phyloP scores from a whole-genome alignment of 2,329 filamentous ascomycete genomes.

The Emydomyces testavorans region DNA sequence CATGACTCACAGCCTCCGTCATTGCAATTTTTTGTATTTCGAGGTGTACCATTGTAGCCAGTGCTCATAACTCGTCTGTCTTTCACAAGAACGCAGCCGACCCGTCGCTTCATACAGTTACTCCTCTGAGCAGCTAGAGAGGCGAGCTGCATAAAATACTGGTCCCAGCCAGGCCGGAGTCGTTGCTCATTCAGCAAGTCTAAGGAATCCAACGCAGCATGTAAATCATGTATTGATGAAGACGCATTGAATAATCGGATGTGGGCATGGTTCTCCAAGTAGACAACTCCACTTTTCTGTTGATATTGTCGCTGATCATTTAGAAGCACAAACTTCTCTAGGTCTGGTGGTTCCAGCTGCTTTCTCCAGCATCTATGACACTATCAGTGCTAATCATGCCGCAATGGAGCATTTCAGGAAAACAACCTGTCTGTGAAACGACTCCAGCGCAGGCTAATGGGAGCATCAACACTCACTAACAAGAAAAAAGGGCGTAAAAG shows the following conservation, averaged over 20 bases:
- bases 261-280: conserved; percentile 68
- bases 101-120: conserved; percentile 97
- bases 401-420: neutral
- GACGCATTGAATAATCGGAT: conserved; percentile 80
- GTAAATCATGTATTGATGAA: conserved; percentile 57
- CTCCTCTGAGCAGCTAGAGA: conserved; percentile 78
- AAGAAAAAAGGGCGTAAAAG: conserved; percentile 81
- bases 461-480: conserved; percentile 81
- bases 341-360: conserved; percentile 40
- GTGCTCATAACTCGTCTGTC: conserved; percentile 83
- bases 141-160: conserved; percentile 96
- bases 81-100: conserved; percentile 84
- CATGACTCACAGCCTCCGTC: conserved; percentile 64
- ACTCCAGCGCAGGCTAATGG: conserved; percentile 69
- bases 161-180: conserved; percentile 83
- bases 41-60: conserved; percentile 94
- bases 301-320: conserved; percentile 68
- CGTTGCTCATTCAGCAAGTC: conserved; percentile 68
- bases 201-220: conserved; percentile 59
- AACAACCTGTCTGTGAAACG: conserved; percentile 49
- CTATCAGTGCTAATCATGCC: conserved; percentile 2
- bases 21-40: conserved; percentile 77
- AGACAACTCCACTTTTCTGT: conserved; percentile 51
- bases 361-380: conserved; percentile 38
- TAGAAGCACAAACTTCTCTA: conserved; percentile 49